Conservation (phyloP, 441 rosid genomes). For the Croton setiger region DNA sequence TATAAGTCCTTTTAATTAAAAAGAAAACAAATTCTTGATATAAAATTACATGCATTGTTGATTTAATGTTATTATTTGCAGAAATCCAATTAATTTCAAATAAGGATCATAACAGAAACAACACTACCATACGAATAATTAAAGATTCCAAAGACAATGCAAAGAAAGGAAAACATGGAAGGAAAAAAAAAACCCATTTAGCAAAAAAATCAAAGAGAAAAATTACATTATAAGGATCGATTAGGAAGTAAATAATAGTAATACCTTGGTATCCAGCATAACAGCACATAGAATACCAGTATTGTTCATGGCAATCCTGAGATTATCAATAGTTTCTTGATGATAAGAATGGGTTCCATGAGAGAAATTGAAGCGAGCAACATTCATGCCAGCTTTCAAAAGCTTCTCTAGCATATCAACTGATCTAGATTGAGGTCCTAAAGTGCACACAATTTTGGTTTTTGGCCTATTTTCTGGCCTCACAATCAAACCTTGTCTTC, state of each 20-base stretch:
- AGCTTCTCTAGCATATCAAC: conserved; percentile 74
- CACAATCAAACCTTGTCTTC: background rate
- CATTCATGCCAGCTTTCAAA: conserved; percentile 88
- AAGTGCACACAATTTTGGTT: conserved; percentile 94
- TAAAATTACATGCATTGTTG: background rate
- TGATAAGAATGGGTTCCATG: conserved; percentile 92
- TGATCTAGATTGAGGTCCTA: conserved; percentile 88
- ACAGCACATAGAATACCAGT: conserved; percentile 92
- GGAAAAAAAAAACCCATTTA: background rate
- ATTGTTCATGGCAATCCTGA: conserved; percentile 70
- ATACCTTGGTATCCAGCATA: conserved; percentile 93
- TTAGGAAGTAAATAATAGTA: background rate
- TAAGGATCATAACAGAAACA: background rate
- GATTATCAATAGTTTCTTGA: conserved; percentile 88
- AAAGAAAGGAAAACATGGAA: background rate
- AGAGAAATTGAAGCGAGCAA: conserved; percentile 92
- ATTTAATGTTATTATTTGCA: background rate
- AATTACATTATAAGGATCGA: no score
- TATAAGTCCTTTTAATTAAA: background rate
- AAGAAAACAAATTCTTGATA: background rate
- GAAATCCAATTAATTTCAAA: background rate
- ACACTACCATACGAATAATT: background rate
- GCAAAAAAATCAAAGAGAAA: background rate
- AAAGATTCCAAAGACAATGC: no score
- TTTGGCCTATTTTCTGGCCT: conserved; percentile 48